Base-by-base conservation (phyloP, 257 asterid species). In the Ajuga chamaepitys region DNA sequence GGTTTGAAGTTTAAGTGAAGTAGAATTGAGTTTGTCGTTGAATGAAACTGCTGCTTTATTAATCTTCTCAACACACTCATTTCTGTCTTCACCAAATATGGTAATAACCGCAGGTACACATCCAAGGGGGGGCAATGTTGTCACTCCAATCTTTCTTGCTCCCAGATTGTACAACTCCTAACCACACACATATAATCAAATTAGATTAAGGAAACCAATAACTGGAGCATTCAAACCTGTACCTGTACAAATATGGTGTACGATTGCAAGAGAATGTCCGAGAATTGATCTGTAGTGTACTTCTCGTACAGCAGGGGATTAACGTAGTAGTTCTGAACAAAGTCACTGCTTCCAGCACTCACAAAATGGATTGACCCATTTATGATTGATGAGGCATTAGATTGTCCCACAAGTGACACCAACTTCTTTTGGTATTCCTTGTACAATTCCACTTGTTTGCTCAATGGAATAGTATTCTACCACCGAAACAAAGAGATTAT, bases 91-190 rank as follows among this genome's bases (percentile, higher is more conserved):
- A 1, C 97, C 93, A 45, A 88, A 90, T 67, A 88, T 67, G 20
- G 97, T 90, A 16, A 90, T 90, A 24, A 83, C 83, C 17, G 93
- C 88, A 13, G 96, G 96, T 26, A 88, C 50, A 26, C 97, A 90
- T 56, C 97, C 97, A 14, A 90, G 77, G 60, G 97, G 97, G 45
- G 95, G 91, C 77, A 90, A 62, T 59, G 96, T 90, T 63, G 96
- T 76, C 78, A 86, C 97, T 54, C 97, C 97, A 26, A 90, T 81
- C 77, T 77, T 90, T 66, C 93, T 82, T 64, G 91, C 97, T 78
- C 97, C 97, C 81, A 88, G 24, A 32, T 74, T 71, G 72, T 85
- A 80, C 70, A 80, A 5, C 37, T 76, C 77, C 85, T 79, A 18
- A 2, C 59, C 2, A 20, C 41, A 16, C 30, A 62, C 4, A 28